Evolutionary conservation across 2,329 filamentous ascomycete genomes (phyloP), one percentile per base, ranked within the genome.

Genomic region (Cladophialophora psammophila): DNA sequence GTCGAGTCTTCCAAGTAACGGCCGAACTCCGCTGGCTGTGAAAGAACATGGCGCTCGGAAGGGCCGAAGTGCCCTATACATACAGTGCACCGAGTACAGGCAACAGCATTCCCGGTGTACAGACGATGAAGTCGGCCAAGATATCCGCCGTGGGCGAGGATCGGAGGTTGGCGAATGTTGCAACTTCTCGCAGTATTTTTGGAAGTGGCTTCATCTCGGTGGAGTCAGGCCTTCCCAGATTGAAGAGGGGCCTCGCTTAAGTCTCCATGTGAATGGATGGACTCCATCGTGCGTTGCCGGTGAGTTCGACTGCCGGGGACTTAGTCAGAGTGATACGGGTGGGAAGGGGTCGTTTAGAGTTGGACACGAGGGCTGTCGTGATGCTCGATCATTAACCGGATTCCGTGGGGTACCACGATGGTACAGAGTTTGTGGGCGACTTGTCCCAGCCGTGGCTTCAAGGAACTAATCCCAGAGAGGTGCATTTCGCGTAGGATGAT

Each of bases 401-500:
- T 18, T 42, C 8, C 40, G 40, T 42, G 40, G 40, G 40, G 40
- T 42, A n/a, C 15, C 13, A 42, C 40, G 40, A 26, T 26, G 26
- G 26, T 2, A 26, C 26, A 26, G 26, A 26, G 26, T 26, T 26
- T 26, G 26, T 26, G 26, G 26, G 26, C 26, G 26, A 26, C 26
- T 26, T 2, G 2, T 3, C 26, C 26, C 26, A 26, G 26, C 26
- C 26, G 26, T 26, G 26, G 3, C 26, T 2, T 26, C 26, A 26
- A 42, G 40, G 15, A n/a, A n/a, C 40, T 50, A 50, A n/a, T 20
- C 58, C 38, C 42, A 36, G 42, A 52, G 58, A 13, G 58, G 58
- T 35, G 18, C 35, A 34, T 52, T 60, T 52, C 32, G 58, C 58
- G 58, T 50, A 48, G 8, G n/a, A 12, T 42, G 58, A 60, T 60